Conservation (phyloP, 805 yeast species). For the Sugiyamaella smithiae region DNA sequence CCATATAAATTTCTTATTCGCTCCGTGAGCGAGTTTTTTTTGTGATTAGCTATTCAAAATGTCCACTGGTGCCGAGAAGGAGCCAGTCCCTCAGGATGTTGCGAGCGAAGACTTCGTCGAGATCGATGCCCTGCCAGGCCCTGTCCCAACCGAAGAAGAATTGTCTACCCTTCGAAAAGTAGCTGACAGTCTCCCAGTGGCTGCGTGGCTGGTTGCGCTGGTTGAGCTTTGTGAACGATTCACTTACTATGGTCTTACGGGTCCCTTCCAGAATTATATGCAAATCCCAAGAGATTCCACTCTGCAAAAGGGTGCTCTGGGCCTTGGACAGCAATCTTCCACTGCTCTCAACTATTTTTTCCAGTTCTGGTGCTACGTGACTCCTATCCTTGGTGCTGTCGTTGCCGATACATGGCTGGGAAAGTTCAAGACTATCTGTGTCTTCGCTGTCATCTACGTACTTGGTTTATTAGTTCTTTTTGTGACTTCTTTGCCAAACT, state of each 20-base stretch:
- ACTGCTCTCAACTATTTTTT: constrained; percentile 70
- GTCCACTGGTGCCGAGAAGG: not conserved
- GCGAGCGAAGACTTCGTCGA: not conserved
- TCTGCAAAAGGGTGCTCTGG: constrained; percentile 52
- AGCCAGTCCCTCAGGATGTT: not conserved
- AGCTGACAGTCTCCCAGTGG: constrained; percentile 48
- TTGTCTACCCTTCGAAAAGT: constrained; percentile 51
- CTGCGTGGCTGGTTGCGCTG: constrained; percentile 63
- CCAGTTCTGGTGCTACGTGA: constrained; percentile 79
- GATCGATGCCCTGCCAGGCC: constrained; percentile 21
- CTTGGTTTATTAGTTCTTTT: constrained; percentile 62
- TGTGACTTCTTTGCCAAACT: constrained; percentile 64
- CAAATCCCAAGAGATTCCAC: constrained; percentile 36
- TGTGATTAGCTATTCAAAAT: not conserved
- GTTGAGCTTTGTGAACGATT: constrained; percentile 82
- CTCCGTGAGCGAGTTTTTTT: too few species aligned
- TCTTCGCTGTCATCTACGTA: constrained; percentile 57
- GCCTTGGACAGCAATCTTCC: constrained; percentile 59
- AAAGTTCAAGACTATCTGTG: constrained; percentile 63
- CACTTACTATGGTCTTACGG: constrained; percentile 73
- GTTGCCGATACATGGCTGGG: constrained; percentile 74
- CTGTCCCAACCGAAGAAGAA: constrained; percentile 52
- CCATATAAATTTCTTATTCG: too few species aligned
- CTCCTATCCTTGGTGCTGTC: constrained; percentile 76
- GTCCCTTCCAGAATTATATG: constrained; percentile 78